Evolutionary conservation across 495 filamentous ascomycete species (phyloP), one percentile per base, ranked within the genome.

Genomic region (Talaromyces borbonicus): DNA sequence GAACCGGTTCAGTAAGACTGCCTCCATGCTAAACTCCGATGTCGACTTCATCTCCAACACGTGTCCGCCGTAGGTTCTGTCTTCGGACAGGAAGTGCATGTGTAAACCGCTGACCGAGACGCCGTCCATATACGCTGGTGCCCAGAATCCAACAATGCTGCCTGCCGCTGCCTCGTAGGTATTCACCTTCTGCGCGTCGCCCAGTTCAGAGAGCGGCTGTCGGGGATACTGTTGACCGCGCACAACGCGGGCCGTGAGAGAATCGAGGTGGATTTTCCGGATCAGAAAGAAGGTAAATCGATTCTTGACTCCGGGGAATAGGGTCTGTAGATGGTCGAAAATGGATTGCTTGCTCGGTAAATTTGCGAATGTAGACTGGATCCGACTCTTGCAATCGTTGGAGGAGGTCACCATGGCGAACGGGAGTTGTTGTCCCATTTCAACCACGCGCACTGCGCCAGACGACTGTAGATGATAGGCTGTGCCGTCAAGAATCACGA

Each of bases 61-160:
- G 57, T 76, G 74, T 0, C 74, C 72, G 0, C 73, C 74, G 3
- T 49, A 48, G 24, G 51, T 45, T 39, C 66, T 49, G 25, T 71
- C 69, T 16, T 65, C 63, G 0, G 52, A 57, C 50, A 77, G 61
- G 47, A 76, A 76, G 49, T 78, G 74, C 36, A 74, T 33, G 53
- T 78, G 74, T 33, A 70, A 62, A 1, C 74, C 72, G 8, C 62
- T 65, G 0, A 78, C 69, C 26, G 67, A 66, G 36, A 78, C 59
- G 8, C 72, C 72, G 49, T 65, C 64, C 40, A 62, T 58, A 41
- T 65, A 76, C 24, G 47, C 53, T 8, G 74, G 74, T 27, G 63
- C 67, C 40, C 67, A 53, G 39, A 76, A 74, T 26, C 72, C 74
- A 20, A 76, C 58, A 1, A 78, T 52, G 3, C 60, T 66, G 2